Base-by-base conservation (phyloP, 2,329 filamentous ascomycete genomes). In the Raffaelea albimanens region DNA sequence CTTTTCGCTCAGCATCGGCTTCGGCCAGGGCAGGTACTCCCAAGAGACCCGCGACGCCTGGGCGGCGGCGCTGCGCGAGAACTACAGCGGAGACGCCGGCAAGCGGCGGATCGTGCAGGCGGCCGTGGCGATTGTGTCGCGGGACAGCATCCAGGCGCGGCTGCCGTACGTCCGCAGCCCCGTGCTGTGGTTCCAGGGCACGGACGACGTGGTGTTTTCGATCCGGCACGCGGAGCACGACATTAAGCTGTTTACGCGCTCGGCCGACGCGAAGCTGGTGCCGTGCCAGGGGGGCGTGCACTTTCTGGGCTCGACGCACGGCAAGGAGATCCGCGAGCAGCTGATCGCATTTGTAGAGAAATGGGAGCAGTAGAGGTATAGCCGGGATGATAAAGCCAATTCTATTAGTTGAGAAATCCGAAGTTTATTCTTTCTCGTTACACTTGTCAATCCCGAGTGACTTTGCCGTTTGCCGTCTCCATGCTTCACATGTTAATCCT, bases 121-220 rank as follows among this genome's bases (percentile, higher is more conserved):
- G 2, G 58, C 65, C 9, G 59, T 66, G 11, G 64, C 62, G 52
- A 60, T 75, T 2, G 45, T 67, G 13, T 66, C 69, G 49, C 58
- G 71, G 21, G 71, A 74, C 48, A 65, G 70, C 2, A 59, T 75
- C 7, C 54, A 69, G 7, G 51, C 62, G 10, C 61, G 71, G 4
- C 47, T 73, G 29, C 50, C 61, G 13, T 66, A 73, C 48, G 58
- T 74, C 45, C 66, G 62, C 53, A 73, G 70, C 50, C 71, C 71
- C 3, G 67, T 75, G n/a, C 63, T 68, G 46, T 74, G 71, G 71
- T 58, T 73, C 21, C 70, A 73, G 69, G 69, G 69, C n/a, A 64
- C 65, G 2, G 60, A 60, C 4, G 71, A 73, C 53, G 61, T 61
- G 0, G 64, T 70, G 1, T 74, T 65, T 50, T 59, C 63, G 7